Evolutionary conservation across 768 basidiomycete species (phyloP), one percentile per base, ranked within the genome.

Genomic region (Dendrothele bispora): DNA sequence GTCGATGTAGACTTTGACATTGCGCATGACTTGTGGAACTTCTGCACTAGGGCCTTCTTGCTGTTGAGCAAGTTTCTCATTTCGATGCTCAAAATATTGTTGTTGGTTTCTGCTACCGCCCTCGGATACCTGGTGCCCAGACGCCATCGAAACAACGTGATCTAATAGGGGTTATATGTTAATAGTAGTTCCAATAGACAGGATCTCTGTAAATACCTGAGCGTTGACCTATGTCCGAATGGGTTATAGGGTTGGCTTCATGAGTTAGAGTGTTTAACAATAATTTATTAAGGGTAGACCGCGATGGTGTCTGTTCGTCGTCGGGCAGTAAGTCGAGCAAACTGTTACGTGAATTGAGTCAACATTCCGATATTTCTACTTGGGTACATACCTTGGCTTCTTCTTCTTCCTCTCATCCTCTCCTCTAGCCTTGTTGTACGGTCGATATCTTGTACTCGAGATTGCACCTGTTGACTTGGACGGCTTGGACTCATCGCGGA

Each of bases 201-300:
- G 25, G 15, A 30, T 36, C 30, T 38, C 45, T 22, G 34, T 28
- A 48, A 73, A 40, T 39, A 83, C 88, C 84, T 60, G 84, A 72
- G 49, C 84, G 79, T 34, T 82, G 69, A 43, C 67, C 69, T 50
- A 81, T 77, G 59, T 86, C 78, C 1, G 84, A 83, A 55, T 88
- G 83, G 1, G 88, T 90, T 42, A 92, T 88, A 1, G 91, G 91
- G 61, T 92, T 92, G 8, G 78, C 76, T 43, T 74, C 68, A 51
- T 86, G 76, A 14, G 72, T 61, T 37, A 93, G 71, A 0, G 83
- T 88, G 24, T 66, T 73, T 34, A 91, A 61, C 12, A 91, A 64
- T 45, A 81, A 74, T 45, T 71, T 80, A 11, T 81, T 88, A 30
- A 87, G 58, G n/a, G 67, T 64, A 25, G 70, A 55, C 0, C 67